phyloP scores from a whole-genome alignment of 805 yeast genomes.

The Teunomyces atbi region DNA sequence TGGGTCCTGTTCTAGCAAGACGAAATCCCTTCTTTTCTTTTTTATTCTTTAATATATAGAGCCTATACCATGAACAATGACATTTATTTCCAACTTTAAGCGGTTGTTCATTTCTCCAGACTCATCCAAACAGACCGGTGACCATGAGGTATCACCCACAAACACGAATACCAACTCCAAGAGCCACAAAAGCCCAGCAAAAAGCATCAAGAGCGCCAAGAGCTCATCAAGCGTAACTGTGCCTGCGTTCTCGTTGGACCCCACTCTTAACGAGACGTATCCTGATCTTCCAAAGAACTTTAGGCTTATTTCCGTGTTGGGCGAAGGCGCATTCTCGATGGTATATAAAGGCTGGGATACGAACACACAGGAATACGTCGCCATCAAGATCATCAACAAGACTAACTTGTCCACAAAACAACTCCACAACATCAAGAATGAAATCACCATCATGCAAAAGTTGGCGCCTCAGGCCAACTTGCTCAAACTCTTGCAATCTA shows the following conservation, averaged over 20 bases:
- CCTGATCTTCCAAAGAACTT: conserved; percentile 30
- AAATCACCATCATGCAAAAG: conserved; percentile 70
- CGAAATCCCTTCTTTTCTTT: not conserved
- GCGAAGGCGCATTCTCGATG: conserved; percentile 88
- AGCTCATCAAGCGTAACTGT: not conserved
- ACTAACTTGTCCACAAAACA: conserved; percentile 50
- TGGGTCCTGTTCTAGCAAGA: not conserved
- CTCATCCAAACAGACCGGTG: not conserved
- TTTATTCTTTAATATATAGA: not conserved
- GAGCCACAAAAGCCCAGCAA: not conserved
- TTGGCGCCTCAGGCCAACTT: conserved; percentile 49
- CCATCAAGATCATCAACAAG: conserved; percentile 75
- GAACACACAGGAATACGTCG: conserved; percentile 48
- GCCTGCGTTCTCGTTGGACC: conserved; percentile 9
- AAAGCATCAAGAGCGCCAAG: not conserved
- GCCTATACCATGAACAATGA: conserved; percentile 1
- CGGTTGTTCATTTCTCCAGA: conserved; percentile 10
- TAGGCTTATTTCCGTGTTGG: conserved; percentile 40
- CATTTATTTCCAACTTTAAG: conserved; percentile 11
- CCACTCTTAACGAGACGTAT: conserved; percentile 10
- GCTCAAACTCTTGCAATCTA: conserved; percentile 51
- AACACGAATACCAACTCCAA: not conserved
- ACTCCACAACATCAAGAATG: conserved; percentile 60
- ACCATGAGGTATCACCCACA: not conserved
- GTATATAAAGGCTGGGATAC: conserved; percentile 71